These are phyloP conservation scores for Ustulina deusta DNA, from an alignment of 2,329 filamentous ascomycete genomes.

Conservation along the genomic window DNA sequence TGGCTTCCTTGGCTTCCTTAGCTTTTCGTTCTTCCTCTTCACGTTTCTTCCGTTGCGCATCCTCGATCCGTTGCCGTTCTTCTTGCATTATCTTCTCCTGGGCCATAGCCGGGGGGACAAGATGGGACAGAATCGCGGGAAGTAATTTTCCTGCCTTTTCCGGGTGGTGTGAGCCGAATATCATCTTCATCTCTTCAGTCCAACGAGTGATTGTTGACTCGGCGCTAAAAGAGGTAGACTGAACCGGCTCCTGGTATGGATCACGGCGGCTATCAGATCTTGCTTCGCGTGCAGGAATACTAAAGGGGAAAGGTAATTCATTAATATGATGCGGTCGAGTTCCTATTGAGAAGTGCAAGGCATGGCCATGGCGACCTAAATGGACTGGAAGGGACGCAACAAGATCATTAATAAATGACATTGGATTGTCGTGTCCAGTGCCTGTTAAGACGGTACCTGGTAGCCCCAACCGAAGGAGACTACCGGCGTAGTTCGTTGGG, in stretches of 20 bases:
- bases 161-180: constrained; percentile 76
- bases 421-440: constrained; percentile 60
- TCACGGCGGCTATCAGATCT: constrained; percentile 64
- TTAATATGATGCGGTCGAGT: constrained; percentile 64
- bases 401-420: constrained; percentile 67
- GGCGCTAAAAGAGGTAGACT: constrained; percentile 80
- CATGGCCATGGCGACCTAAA: constrained; percentile 61
- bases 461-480: constrained; percentile 66
- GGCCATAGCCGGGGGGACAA: constrained; percentile 87
- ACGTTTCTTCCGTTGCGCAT: constrained; percentile 71
- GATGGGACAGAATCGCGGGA: constrained; percentile 75
- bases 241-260: constrained; percentile 71
- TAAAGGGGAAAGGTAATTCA: constrained; percentile 59
- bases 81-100: constrained; percentile 75
- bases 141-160: constrained; percentile 78
- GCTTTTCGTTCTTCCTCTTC: constrained; percentile 74
- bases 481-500: constrained; percentile 57
- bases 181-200: constrained; percentile 88
- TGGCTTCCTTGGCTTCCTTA: constrained; percentile 77
- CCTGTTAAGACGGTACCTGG: constrained; percentile 60
- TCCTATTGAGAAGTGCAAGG: constrained; percentile 71
- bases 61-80: constrained; percentile 65
- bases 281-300: constrained; percentile 54
- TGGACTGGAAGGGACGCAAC: constrained; percentile 65
- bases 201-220: constrained; percentile 81